A percentile compares a stretch with the other conserved stretches of the same genome.
phyloP scores from a whole-genome alignment of 2,329 filamentous ascomycete species.

The Didymella glomerata region DNA sequence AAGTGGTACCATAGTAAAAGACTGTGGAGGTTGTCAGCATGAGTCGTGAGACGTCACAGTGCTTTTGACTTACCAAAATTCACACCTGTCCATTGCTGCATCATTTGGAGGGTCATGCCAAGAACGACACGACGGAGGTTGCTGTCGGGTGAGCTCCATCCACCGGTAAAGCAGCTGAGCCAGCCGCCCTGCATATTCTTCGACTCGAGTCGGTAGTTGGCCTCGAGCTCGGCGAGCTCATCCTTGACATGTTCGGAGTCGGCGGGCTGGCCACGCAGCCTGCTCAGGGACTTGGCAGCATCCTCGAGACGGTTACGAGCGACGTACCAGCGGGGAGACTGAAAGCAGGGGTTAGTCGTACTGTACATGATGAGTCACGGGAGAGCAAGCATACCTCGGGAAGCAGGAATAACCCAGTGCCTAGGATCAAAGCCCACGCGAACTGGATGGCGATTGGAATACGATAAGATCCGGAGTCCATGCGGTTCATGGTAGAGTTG shows the following conservation, averaged over 20 bases:
- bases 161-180: conserved; percentile 69
- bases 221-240: conserved; percentile 85
- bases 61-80: conserved; percentile 70
- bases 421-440: conserved; percentile 80
- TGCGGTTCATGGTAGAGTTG: conserved; percentile 72
- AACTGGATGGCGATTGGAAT: conserved; percentile 85
- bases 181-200: conserved; percentile 67
- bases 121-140: conserved; percentile 59
- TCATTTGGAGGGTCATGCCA: conserved; percentile 60
- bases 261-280: conserved; percentile 75
- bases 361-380: too few species aligned
- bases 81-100: conserved; percentile 74
- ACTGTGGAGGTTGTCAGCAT: conserved; percentile 20
- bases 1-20: conserved; percentile 72
- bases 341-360: not conserved
- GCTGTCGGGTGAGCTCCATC: conserved; percentile 59
- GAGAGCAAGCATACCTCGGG: conserved; percentile 63
- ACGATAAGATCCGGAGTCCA: conserved; percentile 71
- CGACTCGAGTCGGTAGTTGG: conserved; percentile 85
- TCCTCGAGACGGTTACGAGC: conserved; percentile 75
- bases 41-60: not conserved
- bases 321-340: conserved; percentile 83
- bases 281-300: conserved; percentile 69
- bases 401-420: conserved; percentile 73
- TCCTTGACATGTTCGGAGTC: conserved; percentile 78